A percentile compares a stretch with the other conserved stretches of the same genome.
Conservation (phyloP, 176 grass and related monocot species). For the Phragmites australis region DNA sequence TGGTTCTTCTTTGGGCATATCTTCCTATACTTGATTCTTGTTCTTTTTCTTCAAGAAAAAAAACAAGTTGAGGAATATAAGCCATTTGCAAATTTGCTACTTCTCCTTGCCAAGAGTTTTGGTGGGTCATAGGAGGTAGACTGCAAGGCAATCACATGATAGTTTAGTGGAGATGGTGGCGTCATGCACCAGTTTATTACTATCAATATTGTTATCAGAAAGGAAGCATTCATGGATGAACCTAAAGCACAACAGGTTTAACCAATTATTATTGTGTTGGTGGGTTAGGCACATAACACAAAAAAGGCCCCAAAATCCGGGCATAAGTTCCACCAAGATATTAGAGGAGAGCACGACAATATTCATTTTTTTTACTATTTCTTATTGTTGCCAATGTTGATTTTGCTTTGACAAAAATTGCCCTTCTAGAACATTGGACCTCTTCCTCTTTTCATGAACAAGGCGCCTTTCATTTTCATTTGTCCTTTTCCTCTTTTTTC, state of each 20-base stretch:
- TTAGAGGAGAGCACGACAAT: neutral
- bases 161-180: slow-evolving; percentile 54
- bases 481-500: neutral
- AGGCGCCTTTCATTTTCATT: neutral
- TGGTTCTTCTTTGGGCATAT: slow-evolving; percentile 37
- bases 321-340: slow-evolving; percentile 14
- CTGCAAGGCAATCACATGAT: slow-evolving; percentile 38
- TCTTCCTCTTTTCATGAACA: neutral
- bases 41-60: neutral
- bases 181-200: slow-evolving; percentile 33
- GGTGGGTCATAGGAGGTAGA: slow-evolving; percentile 52
- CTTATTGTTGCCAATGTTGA: slow-evolving; percentile 35
- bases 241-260: slow-evolving; percentile 36
- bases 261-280: slow-evolving; percentile 33
- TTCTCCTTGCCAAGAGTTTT: slow-evolving; percentile 40
- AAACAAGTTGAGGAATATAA: slow-evolving; percentile 42
- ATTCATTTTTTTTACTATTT: neutral
- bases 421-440: slow-evolving; percentile 46
- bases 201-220: slow-evolving; percentile 16
- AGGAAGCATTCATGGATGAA: slow-evolving; percentile 26
- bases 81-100: slow-evolving; percentile 33
- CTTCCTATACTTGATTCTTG: slow-evolving; percentile 39
- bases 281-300: slow-evolving; percentile 46
- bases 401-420: slow-evolving; percentile 30
- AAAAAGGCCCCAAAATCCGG: slow-evolving; percentile 43